Conservation (phyloP, 768 basidiomycete genomes). For the Agrocybe pediades region DNA sequence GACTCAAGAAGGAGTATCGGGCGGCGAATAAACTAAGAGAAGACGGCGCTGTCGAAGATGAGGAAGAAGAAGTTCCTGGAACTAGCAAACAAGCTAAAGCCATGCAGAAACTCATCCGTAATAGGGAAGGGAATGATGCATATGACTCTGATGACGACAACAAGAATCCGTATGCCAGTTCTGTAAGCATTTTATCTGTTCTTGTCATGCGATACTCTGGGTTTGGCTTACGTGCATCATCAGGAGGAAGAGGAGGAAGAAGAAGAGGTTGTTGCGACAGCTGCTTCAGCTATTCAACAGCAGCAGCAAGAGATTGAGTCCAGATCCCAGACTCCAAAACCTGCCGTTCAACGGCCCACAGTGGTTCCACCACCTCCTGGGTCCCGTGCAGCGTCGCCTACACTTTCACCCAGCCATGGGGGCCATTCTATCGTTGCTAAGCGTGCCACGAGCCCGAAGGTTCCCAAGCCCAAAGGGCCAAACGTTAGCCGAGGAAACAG, state of each 20-base stretch:
- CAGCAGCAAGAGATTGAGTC: conserved; percentile 50
- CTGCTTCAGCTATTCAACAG: conserved; percentile 44
- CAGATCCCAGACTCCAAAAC: conserved; percentile 47
- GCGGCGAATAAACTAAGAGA: conserved; percentile 75
- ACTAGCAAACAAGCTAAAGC: conserved; percentile 73
- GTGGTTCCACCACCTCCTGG: conserved; percentile 31
- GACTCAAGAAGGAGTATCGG: conserved; percentile 81
- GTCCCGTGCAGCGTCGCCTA: conserved; percentile 65
- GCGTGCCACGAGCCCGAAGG: conserved; percentile 83
- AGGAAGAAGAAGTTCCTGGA: conserved; percentile 64
- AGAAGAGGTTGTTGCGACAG: conserved; percentile 50
- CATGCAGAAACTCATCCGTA: conserved; percentile 85
- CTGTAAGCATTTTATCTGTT: conserved; percentile 44
- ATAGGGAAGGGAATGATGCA: conserved; percentile 77
- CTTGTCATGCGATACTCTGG: background rate
- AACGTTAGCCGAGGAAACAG: conserved; percentile 57
- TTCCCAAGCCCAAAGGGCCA: conserved; percentile 52
- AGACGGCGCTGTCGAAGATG: conserved; percentile 72
- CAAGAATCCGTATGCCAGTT: conserved; percentile 82
- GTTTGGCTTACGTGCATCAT: conserved; percentile 9
- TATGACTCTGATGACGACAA: conserved; percentile 82
- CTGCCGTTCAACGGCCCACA: conserved; percentile 30
- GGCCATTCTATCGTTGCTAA: conserved; percentile 83
- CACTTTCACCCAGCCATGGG: conserved; percentile 54
- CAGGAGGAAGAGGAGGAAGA: conserved; percentile 78